These are phyloP conservation scores for Oxytropis ochrocephala DNA, from an alignment of 306 rosid genomes.

Conservation along the genomic window DNA sequence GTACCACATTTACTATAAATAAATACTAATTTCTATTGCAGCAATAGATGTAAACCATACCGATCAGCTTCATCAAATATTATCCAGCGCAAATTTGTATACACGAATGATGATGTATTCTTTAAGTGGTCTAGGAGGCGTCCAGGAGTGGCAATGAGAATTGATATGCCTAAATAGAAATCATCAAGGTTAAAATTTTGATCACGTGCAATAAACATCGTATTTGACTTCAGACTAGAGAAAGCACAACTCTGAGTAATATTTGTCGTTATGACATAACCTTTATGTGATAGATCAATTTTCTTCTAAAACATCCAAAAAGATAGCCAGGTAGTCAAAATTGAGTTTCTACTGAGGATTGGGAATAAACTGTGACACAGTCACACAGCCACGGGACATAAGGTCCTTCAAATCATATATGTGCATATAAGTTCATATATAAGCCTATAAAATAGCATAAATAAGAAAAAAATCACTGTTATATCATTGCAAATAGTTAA, in stretches of 20 bases:
- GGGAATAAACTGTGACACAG: not conserved
- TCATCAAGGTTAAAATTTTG: constrained; percentile 2
- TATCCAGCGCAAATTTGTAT: constrained; percentile 75
- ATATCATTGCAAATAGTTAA: not conserved
- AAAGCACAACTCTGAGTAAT: not conserved
- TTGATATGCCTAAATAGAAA: constrained; percentile 64
- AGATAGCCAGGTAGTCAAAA: not conserved
- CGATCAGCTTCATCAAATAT: constrained; percentile 95
- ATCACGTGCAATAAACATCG: not conserved
- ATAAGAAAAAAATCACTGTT: not conserved
- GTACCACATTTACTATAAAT: not conserved
- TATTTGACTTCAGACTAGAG: not conserved
- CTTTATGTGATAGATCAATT: not conserved
- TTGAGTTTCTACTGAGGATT: not conserved
- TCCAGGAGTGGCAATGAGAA: constrained; percentile 94
- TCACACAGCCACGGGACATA: not conserved
- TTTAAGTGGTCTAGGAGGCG: constrained; percentile 89
- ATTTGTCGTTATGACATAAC: not conserved
- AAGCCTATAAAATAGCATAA: too few species aligned
- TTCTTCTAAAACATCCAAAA: not conserved
- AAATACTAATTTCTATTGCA: not conserved
- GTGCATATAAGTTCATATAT: not conserved
- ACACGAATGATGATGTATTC: constrained; percentile 70
- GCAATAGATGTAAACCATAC: constrained; percentile 34
- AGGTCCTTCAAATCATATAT: not conserved